Evolutionary conservation across 306 rosid genomes (phyloP).

Genomic region (Pterocarpus macrocarpus): DNA sequence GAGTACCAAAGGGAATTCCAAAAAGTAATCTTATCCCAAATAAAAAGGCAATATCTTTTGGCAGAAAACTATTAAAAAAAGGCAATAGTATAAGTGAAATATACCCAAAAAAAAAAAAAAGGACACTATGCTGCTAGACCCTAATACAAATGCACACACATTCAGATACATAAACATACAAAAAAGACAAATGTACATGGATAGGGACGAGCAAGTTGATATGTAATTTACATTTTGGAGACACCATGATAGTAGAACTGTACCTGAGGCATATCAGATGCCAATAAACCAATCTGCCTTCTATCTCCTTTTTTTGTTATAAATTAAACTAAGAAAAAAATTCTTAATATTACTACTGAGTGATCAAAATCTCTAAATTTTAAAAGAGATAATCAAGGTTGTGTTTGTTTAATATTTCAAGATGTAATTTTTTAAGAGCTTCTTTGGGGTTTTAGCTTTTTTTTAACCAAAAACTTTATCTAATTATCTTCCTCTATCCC

Average conservation of each 20-base stretch:
- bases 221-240: constrained; percentile 14
- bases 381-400: neutral
- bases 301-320: neutral
- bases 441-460: too few relatives aligned
- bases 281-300: neutral
- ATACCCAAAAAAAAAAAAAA: constrained; percentile 3
- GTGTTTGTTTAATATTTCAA: too few relatives aligned
- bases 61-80: constrained; percentile 17
- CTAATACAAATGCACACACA: neutral
- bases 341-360: neutral
- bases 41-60: neutral
- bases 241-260: constrained; percentile 10
- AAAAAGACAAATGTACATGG: neutral
- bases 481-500: neutral
- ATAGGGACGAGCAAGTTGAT: neutral
- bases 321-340: neutral
- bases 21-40: too few relatives aligned
- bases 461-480: neutral
- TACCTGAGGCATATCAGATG: neutral
- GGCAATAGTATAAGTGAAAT: constrained; percentile 20
- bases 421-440: too few relatives aligned
- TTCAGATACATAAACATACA: neutral
- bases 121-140: neutral
- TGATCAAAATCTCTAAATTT: neutral
- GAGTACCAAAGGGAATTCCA: too few relatives aligned